A percentile compares a stretch with the other conserved stretches of the same genome.
These are phyloP conservation scores for Aspergillus luchuensis DNA, from an alignment of 2,329 filamentous ascomycete genomes.

Conservation along the genomic window DNA sequence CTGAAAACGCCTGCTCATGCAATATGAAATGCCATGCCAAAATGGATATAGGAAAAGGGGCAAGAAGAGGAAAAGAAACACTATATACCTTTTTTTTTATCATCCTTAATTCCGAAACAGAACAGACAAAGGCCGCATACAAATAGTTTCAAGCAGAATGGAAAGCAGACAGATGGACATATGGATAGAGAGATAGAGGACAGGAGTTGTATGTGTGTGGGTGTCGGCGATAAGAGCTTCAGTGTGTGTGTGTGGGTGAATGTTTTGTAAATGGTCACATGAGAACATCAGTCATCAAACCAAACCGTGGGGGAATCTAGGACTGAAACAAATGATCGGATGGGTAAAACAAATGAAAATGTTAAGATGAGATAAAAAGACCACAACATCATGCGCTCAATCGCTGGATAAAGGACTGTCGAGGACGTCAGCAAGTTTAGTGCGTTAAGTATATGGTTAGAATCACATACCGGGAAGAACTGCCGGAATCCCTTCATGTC, in stretches of 20 bases:
- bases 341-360: slow-evolving; percentile 11
- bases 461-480: slow-evolving; percentile 48
- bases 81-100: slow-evolving; percentile 25
- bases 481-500: slow-evolving; percentile 51
- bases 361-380: slow-evolving; percentile 15
- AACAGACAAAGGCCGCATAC: neutral
- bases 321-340: slow-evolving; percentile 14
- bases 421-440: slow-evolving; percentile 6
- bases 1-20: slow-evolving; percentile 23
- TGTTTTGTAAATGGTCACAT: slow-evolving; percentile 16
- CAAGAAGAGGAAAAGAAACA: no score
- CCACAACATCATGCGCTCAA: slow-evolving; percentile 42
- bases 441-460: neutral
- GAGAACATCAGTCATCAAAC: slow-evolving; percentile 30
- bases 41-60: neutral
- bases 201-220: neutral
- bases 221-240: slow-evolving; percentile 16
- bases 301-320: slow-evolving; percentile 34
- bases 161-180: neutral
- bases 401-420: slow-evolving; percentile 48
- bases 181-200: neutral
- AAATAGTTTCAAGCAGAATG: neutral
- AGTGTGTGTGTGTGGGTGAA: neutral
- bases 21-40: slow-evolving; percentile 18
- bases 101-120: slow-evolving; percentile 8